phyloP scores from a whole-genome alignment of 352 stramenopile genomes.

The Paralagenidium karlingii region DNA sequence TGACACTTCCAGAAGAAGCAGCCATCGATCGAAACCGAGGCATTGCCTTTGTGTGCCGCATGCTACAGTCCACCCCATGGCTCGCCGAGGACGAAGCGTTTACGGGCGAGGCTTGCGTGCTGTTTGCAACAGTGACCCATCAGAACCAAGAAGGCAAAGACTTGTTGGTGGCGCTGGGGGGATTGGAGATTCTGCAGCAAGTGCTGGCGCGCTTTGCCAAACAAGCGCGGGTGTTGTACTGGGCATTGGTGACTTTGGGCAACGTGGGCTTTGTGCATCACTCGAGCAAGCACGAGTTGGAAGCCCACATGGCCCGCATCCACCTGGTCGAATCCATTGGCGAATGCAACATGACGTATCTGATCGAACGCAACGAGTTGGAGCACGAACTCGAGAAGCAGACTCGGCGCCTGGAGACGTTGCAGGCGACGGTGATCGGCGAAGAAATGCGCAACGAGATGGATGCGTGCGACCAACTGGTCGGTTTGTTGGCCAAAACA shows the following conservation, averaged over 20 bases:
- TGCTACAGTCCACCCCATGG: too few relatives aligned
- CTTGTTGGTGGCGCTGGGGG: constrained; percentile 10
- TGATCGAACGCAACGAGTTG: constrained; percentile 27
- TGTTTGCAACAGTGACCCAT: not conserved
- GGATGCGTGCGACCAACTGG: constrained; percentile 27
- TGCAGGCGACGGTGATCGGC: constrained; percentile 34
- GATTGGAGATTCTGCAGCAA: constrained; percentile 22
- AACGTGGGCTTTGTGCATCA: constrained; percentile 52
- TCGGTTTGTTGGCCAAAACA: constrained; percentile 19
- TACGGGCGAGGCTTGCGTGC: not conserved
- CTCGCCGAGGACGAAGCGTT: too few relatives aligned
- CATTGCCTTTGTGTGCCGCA: too few relatives aligned
- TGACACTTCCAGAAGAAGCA: too few relatives aligned
- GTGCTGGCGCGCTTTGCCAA: constrained; percentile 19
- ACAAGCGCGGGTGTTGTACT: constrained; percentile 34
- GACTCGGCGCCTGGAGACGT: constrained; percentile 12
- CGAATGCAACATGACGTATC: constrained; percentile 22
- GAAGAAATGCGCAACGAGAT: constrained; percentile 62
- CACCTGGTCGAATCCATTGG: constrained; percentile 28
- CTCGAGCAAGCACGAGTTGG: too few relatives aligned
- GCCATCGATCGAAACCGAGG: too few relatives aligned
- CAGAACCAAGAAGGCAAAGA: not conserved
- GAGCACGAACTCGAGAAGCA: constrained; percentile 24
- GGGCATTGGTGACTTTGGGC: constrained; percentile 29
- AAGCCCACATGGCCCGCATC: constrained; percentile 3